Evolutionary conservation across 805 yeast species (phyloP), one percentile per base, ranked within the genome.

Genomic region (Kuraishia ogatae): DNA sequence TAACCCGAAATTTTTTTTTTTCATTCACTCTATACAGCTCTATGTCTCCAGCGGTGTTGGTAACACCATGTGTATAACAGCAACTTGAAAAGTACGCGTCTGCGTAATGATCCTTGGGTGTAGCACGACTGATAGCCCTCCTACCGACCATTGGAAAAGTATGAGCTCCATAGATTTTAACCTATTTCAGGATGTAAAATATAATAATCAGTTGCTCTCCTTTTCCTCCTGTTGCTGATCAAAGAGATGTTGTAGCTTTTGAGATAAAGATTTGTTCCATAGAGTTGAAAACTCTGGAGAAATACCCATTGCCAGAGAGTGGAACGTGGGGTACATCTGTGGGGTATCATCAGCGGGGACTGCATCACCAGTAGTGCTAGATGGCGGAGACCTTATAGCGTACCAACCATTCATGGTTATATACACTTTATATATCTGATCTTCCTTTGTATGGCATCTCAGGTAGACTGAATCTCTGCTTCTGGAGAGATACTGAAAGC

Each of bases 381-480:
- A 46, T 21, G 10, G 52, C 20, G 48, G n/a, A 20, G 49, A 2
- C 22, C 21, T 20, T 47, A 21, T 11, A 6, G 39, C 20, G 50
- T 53, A 63, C 72, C 72, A 68, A 1, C 72, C 72, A 51, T 61
- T 56, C 1, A 50, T 53, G 23, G 60, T 53, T 20, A 68, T 68
- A 11, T 52, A 52, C 1, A 66, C 58, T 2, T 52, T 50, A 11
- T 53, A 59, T 2, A 11, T 4, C n/a, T 46, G 21, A 8, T 50
- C 49, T 54, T 65, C 69, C 17, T 58, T 43, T 2, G 67, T 63
- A 13, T 39, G 29, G 17, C 53, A 51, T n/a, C 15, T 19, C 29
- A 51, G 28, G 17, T 23, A 13, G 10, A 19, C 29, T 8, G 11
- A 13, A 13, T 19, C 17, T 15, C 51, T 49, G 51, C 17, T 19